Conservation (phyloP, 202 grass and related monocot species). For the Elaeis oleifera region DNA sequence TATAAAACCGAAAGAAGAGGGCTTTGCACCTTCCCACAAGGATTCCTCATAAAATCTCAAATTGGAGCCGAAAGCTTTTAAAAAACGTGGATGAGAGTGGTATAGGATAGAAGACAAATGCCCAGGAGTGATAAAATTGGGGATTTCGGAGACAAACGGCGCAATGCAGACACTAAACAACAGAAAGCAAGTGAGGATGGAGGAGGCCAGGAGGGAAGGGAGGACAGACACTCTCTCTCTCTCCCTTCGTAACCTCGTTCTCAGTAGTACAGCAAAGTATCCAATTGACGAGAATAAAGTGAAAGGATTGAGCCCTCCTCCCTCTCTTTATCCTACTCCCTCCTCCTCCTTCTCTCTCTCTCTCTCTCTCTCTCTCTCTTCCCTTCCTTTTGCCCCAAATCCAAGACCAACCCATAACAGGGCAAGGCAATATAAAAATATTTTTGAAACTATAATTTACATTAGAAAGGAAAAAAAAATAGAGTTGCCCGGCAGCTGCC, state of each 20-base stretch:
- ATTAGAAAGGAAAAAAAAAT: background rate
- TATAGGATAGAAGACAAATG: background rate
- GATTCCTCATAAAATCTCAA: too few species aligned
- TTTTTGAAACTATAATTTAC: background rate
- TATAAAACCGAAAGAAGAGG: too few species aligned
- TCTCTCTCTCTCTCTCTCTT: slow-evolving; percentile 15
- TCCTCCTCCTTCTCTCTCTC: background rate
- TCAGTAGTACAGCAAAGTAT: slow-evolving; percentile 6
- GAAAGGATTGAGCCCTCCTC: slow-evolving; percentile 1
- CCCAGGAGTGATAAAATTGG: slow-evolving; percentile 4
- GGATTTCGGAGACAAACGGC: background rate
- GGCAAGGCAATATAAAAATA: background rate
- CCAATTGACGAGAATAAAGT: slow-evolving; percentile 19
- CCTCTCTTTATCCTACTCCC: slow-evolving; percentile 3
- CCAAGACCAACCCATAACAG: background rate
- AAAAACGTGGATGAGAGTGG: background rate
- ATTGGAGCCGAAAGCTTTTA: background rate
- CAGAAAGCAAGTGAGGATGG: background rate
- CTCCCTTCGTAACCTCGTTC: slow-evolving; percentile 3
- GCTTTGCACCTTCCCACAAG: too few species aligned
- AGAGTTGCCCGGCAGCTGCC: background rate
- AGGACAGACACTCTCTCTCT: background rate
- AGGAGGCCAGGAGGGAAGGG: background rate
- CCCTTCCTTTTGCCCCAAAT: slow-evolving; percentile 13
- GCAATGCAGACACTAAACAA: slow-evolving; percentile 5